phyloP scores from a whole-genome alignment of 2,329 filamentous ascomycete genomes.

The Penicillium expansum region DNA sequence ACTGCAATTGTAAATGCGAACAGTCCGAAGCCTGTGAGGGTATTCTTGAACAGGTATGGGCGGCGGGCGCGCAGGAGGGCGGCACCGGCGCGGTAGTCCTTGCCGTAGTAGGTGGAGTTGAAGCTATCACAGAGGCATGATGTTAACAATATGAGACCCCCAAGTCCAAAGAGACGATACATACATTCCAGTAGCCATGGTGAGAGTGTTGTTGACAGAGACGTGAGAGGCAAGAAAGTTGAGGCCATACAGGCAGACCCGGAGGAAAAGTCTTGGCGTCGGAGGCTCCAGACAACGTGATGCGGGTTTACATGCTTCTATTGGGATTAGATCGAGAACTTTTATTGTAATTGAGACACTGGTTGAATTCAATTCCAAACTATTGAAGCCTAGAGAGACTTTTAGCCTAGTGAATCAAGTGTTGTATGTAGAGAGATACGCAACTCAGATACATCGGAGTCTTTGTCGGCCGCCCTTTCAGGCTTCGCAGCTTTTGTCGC shows the following conservation, averaged over 20 bases:
- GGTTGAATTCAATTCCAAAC: background rate
- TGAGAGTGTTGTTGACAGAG: constrained; percentile 2
- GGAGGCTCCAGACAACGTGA: constrained; percentile 3
- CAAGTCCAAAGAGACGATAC: background rate
- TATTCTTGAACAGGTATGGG: constrained; percentile 89
- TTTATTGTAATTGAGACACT: background rate
- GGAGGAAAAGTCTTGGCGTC: constrained; percentile 23
- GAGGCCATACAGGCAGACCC: constrained; percentile 14
- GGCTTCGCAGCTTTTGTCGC: constrained; percentile 12
- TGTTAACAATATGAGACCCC: constrained; percentile 4
- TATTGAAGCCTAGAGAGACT: background rate
- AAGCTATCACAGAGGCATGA: constrained; percentile 41
- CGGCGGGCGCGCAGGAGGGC: constrained; percentile 87
- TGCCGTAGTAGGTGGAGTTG: constrained; percentile 88
- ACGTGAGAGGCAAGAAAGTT: constrained; percentile 7
- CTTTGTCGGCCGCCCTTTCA: constrained; percentile 17
- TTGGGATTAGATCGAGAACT: background rate
- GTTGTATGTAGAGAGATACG: background rate
- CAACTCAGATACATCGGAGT: background rate
- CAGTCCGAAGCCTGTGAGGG: constrained; percentile 73
- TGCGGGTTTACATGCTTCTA: background rate
- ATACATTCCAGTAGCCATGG: constrained; percentile 28
- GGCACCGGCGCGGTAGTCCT: constrained; percentile 77
- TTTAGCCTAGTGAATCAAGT: background rate
- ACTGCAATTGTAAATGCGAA: constrained; percentile 75